These are phyloP conservation scores for Musa troglodytarum DNA, from an alignment of 176 grass and related monocot genomes.

Conservation along the genomic window DNA sequence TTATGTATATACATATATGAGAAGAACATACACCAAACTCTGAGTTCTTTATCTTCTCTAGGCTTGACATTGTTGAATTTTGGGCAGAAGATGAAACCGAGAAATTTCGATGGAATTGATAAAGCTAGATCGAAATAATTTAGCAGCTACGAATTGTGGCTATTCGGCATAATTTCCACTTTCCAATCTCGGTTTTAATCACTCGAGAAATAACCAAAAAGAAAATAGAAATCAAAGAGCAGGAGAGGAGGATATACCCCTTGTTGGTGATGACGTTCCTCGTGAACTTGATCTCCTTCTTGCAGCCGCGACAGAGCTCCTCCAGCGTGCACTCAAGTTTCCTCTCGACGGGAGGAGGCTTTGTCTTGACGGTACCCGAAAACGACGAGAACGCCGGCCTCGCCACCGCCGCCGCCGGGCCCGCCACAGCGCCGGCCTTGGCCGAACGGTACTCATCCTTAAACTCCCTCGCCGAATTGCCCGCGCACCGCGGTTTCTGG, in stretches of 20 bases:
- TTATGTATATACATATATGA: too few relatives aligned
- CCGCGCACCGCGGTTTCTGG: slow-evolving; percentile 17
- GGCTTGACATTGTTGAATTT: too few relatives aligned
- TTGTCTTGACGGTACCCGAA: slow-evolving; percentile 71
- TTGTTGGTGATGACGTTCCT: slow-evolving; percentile 73
- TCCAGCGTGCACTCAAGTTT: slow-evolving; percentile 89
- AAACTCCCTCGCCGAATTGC: slow-evolving; percentile 41
- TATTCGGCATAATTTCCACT: neutral
- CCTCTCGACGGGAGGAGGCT: slow-evolving; percentile 67
- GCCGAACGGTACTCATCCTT: slow-evolving; percentile 46
- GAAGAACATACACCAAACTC: too few relatives aligned
- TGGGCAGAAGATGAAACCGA: too few relatives aligned
- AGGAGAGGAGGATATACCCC: slow-evolving; percentile 32
- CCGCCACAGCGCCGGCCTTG: slow-evolving; percentile 18
- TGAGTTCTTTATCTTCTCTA: too few relatives aligned
- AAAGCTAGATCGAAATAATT: too few relatives aligned
- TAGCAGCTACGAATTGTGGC: too few relatives aligned
- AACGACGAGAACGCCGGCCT: slow-evolving; percentile 51
- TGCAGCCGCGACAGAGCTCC: slow-evolving; percentile 81
- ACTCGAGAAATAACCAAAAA: neutral
- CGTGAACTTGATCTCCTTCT: slow-evolving; percentile 71
- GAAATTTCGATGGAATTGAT: too few relatives aligned
- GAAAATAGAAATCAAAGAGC: too few relatives aligned
- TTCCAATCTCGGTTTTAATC: neutral
- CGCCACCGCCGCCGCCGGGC: slow-evolving; percentile 26